phyloP scores from a whole-genome alignment of 2,329 filamentous ascomycete genomes.

The Magnaporthiopsis incrustans region DNA sequence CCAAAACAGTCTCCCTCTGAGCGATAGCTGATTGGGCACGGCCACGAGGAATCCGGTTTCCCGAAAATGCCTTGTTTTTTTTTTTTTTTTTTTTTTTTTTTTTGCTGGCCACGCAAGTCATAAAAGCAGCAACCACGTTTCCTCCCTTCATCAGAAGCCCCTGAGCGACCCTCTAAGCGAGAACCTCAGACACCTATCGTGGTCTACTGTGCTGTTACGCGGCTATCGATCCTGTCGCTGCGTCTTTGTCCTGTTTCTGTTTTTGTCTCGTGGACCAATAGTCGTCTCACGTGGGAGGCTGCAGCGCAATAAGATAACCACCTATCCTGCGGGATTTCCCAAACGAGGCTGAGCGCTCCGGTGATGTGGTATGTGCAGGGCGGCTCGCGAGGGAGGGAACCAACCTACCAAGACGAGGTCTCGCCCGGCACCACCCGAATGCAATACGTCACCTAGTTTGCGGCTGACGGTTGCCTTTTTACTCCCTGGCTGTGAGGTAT shows the following conservation, averaged over 20 bases:
- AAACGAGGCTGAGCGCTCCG: background rate
- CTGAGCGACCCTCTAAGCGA: background rate
- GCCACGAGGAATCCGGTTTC: background rate
- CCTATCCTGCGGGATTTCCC: background rate
- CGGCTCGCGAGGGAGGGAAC: background rate
- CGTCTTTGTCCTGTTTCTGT: background rate
- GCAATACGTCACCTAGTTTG: background rate
- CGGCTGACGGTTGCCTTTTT: background rate
- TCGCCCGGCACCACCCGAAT: background rate
- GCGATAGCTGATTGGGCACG: background rate
- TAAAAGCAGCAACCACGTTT: background rate
- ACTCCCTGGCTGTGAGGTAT: background rate
- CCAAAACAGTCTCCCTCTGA: background rate
- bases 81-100: background rate
- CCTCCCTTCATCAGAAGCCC: background rate
- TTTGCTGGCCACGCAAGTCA: background rate
- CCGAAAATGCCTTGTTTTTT: background rate
- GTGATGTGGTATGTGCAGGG: background rate
- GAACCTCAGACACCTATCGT: background rate
- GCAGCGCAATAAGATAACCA: background rate
- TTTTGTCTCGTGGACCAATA: background rate
- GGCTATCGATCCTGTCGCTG: background rate
- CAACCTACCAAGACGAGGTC: background rate
- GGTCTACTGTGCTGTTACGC: background rate
- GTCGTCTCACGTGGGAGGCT: background rate